Evolutionary conservation across 129 eudicot species (phyloP).

Genomic region (Calendula officinalis): DNA sequence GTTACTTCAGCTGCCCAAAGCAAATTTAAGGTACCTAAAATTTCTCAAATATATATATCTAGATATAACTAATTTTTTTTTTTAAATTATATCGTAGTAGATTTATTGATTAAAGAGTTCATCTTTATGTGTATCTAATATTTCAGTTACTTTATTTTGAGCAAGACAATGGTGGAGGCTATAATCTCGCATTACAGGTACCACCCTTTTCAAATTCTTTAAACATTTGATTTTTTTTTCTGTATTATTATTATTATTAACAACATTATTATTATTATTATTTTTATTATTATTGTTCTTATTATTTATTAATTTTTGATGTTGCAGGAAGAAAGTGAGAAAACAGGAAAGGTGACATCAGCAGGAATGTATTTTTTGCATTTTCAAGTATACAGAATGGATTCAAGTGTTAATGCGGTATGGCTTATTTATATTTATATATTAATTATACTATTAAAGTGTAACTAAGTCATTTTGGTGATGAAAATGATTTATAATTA

Average conservation of each 20-base stretch:
- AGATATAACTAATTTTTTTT: too few species aligned
- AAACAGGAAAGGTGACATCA: constrained; percentile 90
- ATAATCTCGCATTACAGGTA: constrained; percentile 94
- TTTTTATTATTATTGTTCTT: too few species aligned
- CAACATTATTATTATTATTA: too few species aligned
- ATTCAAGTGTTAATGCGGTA: constrained; percentile 90
- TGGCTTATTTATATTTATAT: constrained; percentile 3
- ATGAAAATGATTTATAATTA: constrained; percentile 5
- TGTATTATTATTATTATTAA: too few species aligned
- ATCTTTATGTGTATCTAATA: constrained; percentile 12
- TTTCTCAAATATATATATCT: too few species aligned
- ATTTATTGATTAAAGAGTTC: too few species aligned
- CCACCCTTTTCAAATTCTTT: constrained; percentile 2
- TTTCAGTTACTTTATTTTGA: constrained; percentile 89
- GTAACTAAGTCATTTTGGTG: constrained; percentile 4
- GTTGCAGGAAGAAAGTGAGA: constrained; percentile 94
- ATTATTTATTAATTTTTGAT: too few species aligned
- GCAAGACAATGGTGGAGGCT: constrained; percentile 80
- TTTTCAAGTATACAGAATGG: constrained; percentile 98
- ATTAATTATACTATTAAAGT: not conserved
- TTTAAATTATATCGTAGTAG: too few species aligned
- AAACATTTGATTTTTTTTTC: not conserved
- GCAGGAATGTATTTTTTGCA: constrained; percentile 99
- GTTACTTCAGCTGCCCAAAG: constrained; percentile 95
- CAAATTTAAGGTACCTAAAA: constrained; percentile 75